phyloP scores from a whole-genome alignment of 2,329 filamentous ascomycete genomes.

The Pseudocercospora eumusae region DNA sequence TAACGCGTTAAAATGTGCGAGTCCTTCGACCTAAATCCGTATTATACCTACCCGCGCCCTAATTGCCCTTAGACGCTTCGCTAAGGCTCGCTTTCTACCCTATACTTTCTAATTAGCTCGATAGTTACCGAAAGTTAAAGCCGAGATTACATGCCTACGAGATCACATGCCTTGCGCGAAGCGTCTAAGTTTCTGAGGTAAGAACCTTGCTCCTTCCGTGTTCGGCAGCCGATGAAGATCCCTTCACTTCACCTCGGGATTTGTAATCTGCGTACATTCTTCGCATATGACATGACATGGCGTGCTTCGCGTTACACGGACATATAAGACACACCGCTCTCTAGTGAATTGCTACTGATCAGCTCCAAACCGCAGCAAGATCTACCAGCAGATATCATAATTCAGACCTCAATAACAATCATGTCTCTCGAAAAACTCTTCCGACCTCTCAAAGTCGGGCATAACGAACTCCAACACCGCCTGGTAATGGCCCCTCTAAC shows the following conservation, averaged over 20 bases:
- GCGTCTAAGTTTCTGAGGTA: no score
- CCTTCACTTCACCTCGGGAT: background rate
- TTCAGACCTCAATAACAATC: background rate
- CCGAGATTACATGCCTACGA: no score
- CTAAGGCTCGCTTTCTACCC: no score
- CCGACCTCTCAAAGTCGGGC: constrained; percentile 47
- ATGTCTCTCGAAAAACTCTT: constrained; percentile 37
- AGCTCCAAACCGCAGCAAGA: background rate
- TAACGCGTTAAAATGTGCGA: no score
- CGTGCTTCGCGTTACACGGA: background rate
- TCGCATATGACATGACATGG: background rate
- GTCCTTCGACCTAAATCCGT: no score
- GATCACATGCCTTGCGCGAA: no score
- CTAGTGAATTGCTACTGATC: background rate
- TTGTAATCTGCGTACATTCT: background rate
- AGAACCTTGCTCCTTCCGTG: no score
- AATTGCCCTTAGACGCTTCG: no score
- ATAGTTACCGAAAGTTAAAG: no score
- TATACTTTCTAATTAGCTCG: no score
- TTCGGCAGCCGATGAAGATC: no score
- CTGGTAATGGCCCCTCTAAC: constrained; percentile 61
- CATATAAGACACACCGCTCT: background rate
- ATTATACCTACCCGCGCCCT: no score
- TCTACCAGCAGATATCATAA: background rate
- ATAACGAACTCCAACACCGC: constrained; percentile 47